These are phyloP conservation scores for Candida sakaeoensis DNA, from an alignment of 805 yeast genomes.

Conservation along the genomic window DNA sequence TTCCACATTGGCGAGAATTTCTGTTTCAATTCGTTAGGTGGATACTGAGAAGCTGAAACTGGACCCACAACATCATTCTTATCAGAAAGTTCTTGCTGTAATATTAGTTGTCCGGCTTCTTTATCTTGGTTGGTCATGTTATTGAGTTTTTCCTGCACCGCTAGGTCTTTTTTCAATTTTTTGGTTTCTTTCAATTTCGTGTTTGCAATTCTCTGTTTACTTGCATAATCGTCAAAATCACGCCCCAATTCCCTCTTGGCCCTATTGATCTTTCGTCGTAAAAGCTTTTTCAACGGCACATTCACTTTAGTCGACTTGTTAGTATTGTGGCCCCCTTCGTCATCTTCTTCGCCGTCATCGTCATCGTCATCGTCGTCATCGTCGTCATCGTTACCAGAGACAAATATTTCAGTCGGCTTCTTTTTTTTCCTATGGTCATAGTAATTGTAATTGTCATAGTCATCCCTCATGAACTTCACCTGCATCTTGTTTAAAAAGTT, in stretches of 20 bases:
- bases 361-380: constrained; percentile 14
- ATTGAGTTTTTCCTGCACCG: constrained; percentile 7
- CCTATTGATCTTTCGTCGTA: constrained; percentile 16
- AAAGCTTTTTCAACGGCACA: constrained; percentile 7
- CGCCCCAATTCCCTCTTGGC: constrained; percentile 24
- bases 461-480: constrained; percentile 26
- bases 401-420: constrained; percentile 13
- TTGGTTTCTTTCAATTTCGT: constrained; percentile 1
- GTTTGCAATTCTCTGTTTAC: constrained; percentile 15
- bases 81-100: constrained; percentile 3
- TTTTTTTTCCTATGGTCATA: constrained; percentile 16
- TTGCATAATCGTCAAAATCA: constrained; percentile 18
- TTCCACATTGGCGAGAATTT: constrained; percentile 38
- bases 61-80: background rate
- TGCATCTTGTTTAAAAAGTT: constrained; percentile 26
- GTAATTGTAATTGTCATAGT: constrained; percentile 34
- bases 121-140: constrained; percentile 12
- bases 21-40: constrained; percentile 12
- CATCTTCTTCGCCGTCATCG: constrained; percentile 11
- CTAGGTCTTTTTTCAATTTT: background rate
- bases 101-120: constrained; percentile 8
- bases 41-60: background rate
- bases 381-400: constrained; percentile 17
- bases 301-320: constrained; percentile 9
- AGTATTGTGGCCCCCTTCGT: too few relatives aligned